phyloP scores from a whole-genome alignment of 2,329 filamentous ascomycete species.

The Epichloe festucae region DNA sequence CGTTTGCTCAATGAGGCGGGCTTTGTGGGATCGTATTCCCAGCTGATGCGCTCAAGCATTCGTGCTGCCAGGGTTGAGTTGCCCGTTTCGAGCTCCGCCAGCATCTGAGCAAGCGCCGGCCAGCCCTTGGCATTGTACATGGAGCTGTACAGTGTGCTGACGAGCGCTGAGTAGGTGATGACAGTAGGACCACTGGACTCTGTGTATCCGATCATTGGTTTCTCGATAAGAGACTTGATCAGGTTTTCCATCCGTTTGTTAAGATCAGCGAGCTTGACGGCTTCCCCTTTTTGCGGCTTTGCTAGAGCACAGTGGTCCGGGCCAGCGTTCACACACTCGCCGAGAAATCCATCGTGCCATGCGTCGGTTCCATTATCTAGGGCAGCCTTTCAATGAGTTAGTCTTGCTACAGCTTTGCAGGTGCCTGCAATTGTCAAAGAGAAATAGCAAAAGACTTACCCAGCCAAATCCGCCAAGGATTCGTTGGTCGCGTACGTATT shows the following conservation, averaged over 20 bases:
- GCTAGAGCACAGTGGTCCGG: conserved; percentile 32
- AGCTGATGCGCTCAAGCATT: conserved; percentile 24
- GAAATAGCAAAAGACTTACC: not conserved
- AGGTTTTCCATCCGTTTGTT: conserved; percentile 26
- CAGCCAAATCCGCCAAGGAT: conserved; percentile 32
- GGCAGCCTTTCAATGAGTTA: conserved; percentile 17
- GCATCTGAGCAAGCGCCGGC: conserved; percentile 27
- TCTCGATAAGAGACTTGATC: conserved; percentile 23
- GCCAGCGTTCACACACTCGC: conserved; percentile 35
- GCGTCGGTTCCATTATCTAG: conserved; percentile 36
- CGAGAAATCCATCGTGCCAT: conserved; percentile 36
- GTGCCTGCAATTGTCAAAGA: not conserved
- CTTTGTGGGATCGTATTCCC: conserved; percentile 29
- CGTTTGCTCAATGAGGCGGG: conserved; percentile 15
- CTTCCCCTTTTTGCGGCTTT: conserved; percentile 13
- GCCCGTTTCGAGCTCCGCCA: conserved; percentile 30
- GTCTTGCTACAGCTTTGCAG: not conserved
- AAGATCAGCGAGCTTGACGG: conserved; percentile 23
- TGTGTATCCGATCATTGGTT: conserved; percentile 27
- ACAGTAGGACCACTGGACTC: conserved; percentile 27
- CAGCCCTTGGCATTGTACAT: conserved; percentile 32
- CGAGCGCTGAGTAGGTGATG: conserved; percentile 31
- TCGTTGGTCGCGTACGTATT: conserved; percentile 33
- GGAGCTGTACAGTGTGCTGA: conserved; percentile 25
- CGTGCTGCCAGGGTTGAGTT: conserved; percentile 29